Evolutionary conservation across 202 grass and related monocot genomes (phyloP).

Genomic region (Carex sylvatica): DNA sequence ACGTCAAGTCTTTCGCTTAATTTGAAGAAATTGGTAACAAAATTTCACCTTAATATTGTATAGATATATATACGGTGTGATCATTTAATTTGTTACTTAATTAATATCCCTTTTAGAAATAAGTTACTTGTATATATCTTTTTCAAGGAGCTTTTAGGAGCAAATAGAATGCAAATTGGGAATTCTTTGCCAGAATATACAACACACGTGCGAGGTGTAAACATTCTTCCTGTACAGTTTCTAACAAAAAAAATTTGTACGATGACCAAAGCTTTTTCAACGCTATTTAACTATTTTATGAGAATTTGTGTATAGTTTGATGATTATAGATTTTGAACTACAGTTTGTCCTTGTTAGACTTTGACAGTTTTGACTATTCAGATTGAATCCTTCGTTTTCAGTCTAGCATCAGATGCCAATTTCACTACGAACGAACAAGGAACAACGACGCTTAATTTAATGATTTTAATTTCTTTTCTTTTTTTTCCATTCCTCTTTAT

Average conservation of each 20-base stretch:
- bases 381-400: no score
- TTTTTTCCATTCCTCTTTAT: no score
- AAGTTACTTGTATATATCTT: no score
- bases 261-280: background rate
- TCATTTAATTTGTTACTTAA: no score
- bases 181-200: background rate
- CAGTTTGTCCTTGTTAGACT: background rate
- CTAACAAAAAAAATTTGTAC: background rate
- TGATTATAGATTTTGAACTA: background rate
- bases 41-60: no score
- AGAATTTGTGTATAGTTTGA: background rate
- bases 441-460: no score
- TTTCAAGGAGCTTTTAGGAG: background rate
- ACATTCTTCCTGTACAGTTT: background rate
- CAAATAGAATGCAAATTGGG: background rate
- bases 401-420: no score
- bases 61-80: no score
- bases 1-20: background rate
- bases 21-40: background rate
- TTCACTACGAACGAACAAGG: no score
- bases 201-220: background rate
- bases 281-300: background rate
- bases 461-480: no score
- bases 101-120: no score
- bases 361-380: background rate